Evolutionary conservation across 208 protist genomes (phyloP), one percentile per base, ranked within the genome.

Genomic region (Acanthamoeba quina): DNA sequence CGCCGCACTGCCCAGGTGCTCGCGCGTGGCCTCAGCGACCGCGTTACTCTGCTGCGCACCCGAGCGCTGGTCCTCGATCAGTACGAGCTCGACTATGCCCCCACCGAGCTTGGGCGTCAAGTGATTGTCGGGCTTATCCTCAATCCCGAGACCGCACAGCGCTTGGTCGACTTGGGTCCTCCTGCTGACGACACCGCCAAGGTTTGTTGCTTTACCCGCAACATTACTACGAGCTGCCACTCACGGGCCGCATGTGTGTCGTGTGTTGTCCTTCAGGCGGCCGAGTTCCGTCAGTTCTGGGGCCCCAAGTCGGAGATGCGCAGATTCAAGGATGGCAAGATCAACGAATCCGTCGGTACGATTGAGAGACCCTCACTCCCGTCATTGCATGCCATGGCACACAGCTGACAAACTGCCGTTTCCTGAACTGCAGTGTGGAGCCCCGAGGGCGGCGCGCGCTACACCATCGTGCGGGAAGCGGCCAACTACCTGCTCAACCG

Each of bases 281-380:
- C 66, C 15, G 90, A 94, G 70, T 94, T 94, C 49, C 62, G 90
- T 24, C 17, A 83, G 68, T 94, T 94, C 68, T 94, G 90, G 90
- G 90, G 90, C 15, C 49, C 47, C 26, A 94, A 83, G 44, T 64
- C 66, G 34, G 90, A 94, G 44, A 64, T 94, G 74, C 66, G 90
- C 6, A 29, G 90, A 5, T 94, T 94, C 44, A 94, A 94, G 44
- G 90, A 94, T 24, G 90, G 68, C 24, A 68, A 58, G 49, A 85
- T 94, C 90, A 94, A 74, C 37, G 90, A 94, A 24, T 24, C 54
- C 6, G 62, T 94, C 3, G 88, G 88, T 92, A 31, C 80, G 80
- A 64, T 37, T 64, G 31, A 34, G 31, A 34, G 31, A 34, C 31
- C 31, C 31, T 34, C 31, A 34, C 31, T 34, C 31, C 31, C 31